A percentile compares a stretch with the other conserved stretches of the same genome.
Evolutionary conservation across 129 eudicot species (phyloP).

Genomic region (Logfia minima): DNA sequence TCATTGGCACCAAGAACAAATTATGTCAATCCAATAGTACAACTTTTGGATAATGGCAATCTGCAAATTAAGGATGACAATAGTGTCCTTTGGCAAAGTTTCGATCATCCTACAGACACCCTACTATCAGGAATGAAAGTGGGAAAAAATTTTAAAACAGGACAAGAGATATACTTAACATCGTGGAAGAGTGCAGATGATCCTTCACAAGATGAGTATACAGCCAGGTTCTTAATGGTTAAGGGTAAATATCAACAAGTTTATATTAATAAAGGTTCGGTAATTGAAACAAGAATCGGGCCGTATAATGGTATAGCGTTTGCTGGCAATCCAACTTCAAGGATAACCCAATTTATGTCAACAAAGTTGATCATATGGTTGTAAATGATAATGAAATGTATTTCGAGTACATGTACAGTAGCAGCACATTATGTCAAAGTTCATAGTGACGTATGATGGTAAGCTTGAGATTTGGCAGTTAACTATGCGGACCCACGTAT

Average conservation of each 20-base stretch:
- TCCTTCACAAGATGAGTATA: slow-evolving; percentile 28
- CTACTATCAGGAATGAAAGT: slow-evolving; percentile 37
- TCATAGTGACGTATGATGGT: slow-evolving; percentile 8
- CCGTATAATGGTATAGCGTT: slow-evolving; percentile 33
- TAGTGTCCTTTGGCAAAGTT: slow-evolving; percentile 30
- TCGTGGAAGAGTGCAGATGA: slow-evolving; percentile 33
- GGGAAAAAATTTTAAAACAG: slow-evolving; percentile 16
- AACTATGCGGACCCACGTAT: slow-evolving; percentile 8
- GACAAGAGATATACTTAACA: slow-evolving; percentile 13
- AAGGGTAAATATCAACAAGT: slow-evolving; percentile 24
- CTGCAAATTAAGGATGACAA: slow-evolving; percentile 15
- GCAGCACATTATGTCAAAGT: slow-evolving; percentile 19
- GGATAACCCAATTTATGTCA: background rate
- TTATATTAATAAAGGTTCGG: background rate
- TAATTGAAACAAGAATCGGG: slow-evolving; percentile 10
- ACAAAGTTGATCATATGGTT: background rate
- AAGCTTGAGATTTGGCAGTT: background rate
- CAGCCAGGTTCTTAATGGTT: background rate
- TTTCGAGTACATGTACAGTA: background rate
- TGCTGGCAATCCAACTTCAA: slow-evolving; percentile 19
- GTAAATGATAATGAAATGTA: slow-evolving; percentile 24
- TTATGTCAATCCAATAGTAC: slow-evolving; percentile 6
- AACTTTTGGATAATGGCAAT: slow-evolving; percentile 35
- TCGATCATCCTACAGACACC: slow-evolving; percentile 8
- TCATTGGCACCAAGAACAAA: background rate